Percentiles rank a stretch among this genome's conserved stretches.
Evolutionary conservation across 306 rosid genomes (phyloP).

Genomic region (Oemleria cerasiformis): DNA sequence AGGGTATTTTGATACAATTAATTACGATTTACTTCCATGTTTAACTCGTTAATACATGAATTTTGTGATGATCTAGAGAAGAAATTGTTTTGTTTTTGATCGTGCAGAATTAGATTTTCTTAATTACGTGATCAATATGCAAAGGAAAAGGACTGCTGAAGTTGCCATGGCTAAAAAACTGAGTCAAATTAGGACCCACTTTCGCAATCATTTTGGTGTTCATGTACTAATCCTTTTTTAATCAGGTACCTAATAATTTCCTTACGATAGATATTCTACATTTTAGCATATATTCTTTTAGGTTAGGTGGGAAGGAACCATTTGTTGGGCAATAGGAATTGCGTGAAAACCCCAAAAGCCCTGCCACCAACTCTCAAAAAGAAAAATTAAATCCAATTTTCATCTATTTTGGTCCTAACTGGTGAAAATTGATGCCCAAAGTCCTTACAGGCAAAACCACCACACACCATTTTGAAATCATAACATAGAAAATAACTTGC

Average conservation of each 20-base stretch:
- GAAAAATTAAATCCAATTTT: constrained; percentile 24
- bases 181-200: constrained; percentile 29
- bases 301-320: constrained; percentile 42
- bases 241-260: constrained; percentile 14
- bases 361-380: constrained; percentile 14
- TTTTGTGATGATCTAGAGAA: not conserved
- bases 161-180: constrained; percentile 2
- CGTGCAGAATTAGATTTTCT: not conserved
- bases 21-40: not conserved
- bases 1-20: not conserved
- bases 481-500: not conserved
- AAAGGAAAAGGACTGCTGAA: constrained; percentile 4
- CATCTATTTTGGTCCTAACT: constrained; percentile 7
- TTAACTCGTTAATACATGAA: not conserved
- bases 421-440: constrained; percentile 24
- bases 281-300: constrained; percentile 20
- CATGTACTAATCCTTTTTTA: constrained; percentile 10
- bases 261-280: constrained; percentile 8
- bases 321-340: constrained; percentile 21
- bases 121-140: not conserved
- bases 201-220: constrained; percentile 19
- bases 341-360: constrained; percentile 7
- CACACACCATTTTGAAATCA: constrained; percentile 19
- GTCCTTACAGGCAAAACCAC: constrained; percentile 27
- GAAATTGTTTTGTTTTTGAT: not conserved